phyloP scores from a whole-genome alignment of 306 rosid species.

The Pyrus communis region DNA sequence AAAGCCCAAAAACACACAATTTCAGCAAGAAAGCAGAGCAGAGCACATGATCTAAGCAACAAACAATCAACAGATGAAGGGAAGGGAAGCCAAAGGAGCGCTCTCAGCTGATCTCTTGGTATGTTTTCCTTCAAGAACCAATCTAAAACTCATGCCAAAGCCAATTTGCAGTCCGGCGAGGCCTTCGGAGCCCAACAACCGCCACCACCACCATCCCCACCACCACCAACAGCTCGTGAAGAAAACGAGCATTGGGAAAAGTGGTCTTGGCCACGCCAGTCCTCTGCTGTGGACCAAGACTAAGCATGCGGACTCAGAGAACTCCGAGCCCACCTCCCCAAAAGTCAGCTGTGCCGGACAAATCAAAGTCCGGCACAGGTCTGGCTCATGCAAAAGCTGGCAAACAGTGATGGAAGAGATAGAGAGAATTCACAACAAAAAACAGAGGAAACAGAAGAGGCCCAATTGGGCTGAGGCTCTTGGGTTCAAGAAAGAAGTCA shows the following conservation, averaged over 20 bases:
- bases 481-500: slow-evolving; percentile 75
- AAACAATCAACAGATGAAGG: slow-evolving; percentile 23
- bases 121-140: slow-evolving; percentile 83
- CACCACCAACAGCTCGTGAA: slow-evolving; percentile 11
- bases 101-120: slow-evolving; percentile 73
- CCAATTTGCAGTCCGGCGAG: slow-evolving; percentile 83
- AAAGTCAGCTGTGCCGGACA: slow-evolving; percentile 94
- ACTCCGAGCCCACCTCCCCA: slow-evolving; percentile 83
- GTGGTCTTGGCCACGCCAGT: slow-evolving; percentile 37
- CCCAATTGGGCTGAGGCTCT: slow-evolving; percentile 51
- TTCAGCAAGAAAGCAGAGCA: not conserved
- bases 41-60: slow-evolving; percentile 28
- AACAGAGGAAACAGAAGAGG: slow-evolving; percentile 45
- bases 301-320: slow-evolving; percentile 54
- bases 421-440: slow-evolving; percentile 65
- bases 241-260: slow-evolving; percentile 38
- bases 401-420: slow-evolving; percentile 94
- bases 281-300: slow-evolving; percentile 70
- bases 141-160: slow-evolving; percentile 64
- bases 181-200: slow-evolving; percentile 35
- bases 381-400: slow-evolving; percentile 61
- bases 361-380: slow-evolving; percentile 66
- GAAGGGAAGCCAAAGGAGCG: slow-evolving; percentile 48
- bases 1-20: not conserved
- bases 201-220: not conserved